These are phyloP conservation scores for Psidium guajava DNA, from an alignment of 345 rosid species.

Conservation along the genomic window DNA sequence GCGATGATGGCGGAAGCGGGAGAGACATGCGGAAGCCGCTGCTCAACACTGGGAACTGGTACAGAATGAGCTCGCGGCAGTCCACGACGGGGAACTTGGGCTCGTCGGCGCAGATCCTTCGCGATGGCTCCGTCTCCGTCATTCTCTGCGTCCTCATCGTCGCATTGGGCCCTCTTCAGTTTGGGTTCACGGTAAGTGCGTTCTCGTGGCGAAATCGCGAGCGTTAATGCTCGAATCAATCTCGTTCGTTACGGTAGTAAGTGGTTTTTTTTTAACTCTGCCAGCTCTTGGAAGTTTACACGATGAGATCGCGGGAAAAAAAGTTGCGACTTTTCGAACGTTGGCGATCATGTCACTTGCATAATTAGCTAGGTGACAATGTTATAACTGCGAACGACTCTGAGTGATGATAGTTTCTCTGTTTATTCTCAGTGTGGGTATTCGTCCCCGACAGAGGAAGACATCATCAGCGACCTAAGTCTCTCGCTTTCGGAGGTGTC, in stretches of 20 bases:
- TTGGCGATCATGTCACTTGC: background rate
- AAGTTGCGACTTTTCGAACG: background rate
- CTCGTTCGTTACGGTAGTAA: background rate
- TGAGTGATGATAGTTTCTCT: background rate
- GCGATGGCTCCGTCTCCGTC: slow-evolving; percentile 57
- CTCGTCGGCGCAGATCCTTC: slow-evolving; percentile 43
- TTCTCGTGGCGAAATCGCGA: background rate
- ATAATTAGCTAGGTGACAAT: background rate
- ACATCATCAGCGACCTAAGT: slow-evolving; percentile 38
- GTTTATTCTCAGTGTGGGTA: slow-evolving; percentile 35
- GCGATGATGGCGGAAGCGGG: slow-evolving; percentile 39
- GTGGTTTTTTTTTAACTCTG: background rate
- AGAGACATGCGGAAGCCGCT: slow-evolving; percentile 47
- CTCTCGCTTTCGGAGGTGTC: slow-evolving; percentile 50
- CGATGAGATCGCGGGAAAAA: background rate
- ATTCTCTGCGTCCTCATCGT: slow-evolving; percentile 57
- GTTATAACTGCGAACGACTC: background rate
- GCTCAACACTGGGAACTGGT: slow-evolving; percentile 64
- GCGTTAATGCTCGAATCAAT: background rate
- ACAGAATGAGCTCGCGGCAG: slow-evolving; percentile 43
- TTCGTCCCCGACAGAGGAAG: slow-evolving; percentile 58
- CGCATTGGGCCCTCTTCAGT: slow-evolving; percentile 65
- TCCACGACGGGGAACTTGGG: slow-evolving; percentile 32
- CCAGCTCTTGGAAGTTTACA: rapidly evolving
- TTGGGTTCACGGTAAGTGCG: slow-evolving; percentile 50